phyloP scores from a whole-genome alignment of 2,329 filamentous ascomycete species.

The Metarhizium anisopliae region DNA sequence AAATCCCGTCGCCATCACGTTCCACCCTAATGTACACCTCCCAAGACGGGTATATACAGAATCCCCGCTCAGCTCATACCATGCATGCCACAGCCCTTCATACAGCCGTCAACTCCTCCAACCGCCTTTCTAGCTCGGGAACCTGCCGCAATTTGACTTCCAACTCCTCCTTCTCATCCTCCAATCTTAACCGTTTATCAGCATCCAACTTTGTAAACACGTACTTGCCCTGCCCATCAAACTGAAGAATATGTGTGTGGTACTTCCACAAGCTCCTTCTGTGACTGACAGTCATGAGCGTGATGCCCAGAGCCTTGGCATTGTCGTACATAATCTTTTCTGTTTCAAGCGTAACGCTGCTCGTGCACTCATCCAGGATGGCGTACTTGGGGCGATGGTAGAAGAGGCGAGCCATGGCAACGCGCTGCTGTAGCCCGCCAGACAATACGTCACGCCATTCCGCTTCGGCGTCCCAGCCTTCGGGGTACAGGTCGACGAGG shows the following conservation, averaged over 20 bases:
- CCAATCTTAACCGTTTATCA: slow-evolving; percentile 71
- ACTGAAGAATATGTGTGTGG: slow-evolving; percentile 88
- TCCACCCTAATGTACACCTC: background rate
- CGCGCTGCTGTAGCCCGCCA: slow-evolving; percentile 85
- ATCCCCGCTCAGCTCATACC: background rate
- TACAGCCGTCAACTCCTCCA: slow-evolving; percentile 61
- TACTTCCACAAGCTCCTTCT: slow-evolving; percentile 92
- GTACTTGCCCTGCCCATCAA: slow-evolving; percentile 87
- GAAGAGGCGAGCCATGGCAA: slow-evolving; percentile 92
- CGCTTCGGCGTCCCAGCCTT: slow-evolving; percentile 85
- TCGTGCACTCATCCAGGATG: slow-evolving; percentile 95
- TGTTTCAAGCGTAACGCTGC: slow-evolving; percentile 86
- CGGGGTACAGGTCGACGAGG: slow-evolving; percentile 65
- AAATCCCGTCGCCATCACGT: background rate
- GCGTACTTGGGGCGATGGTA: slow-evolving; percentile 91
- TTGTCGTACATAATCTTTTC: slow-evolving; percentile 97
- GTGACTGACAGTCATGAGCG: slow-evolving; percentile 94
- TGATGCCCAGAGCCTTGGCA: slow-evolving; percentile 83
- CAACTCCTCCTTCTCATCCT: slow-evolving; percentile 94
- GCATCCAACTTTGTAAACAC: slow-evolving; percentile 87
- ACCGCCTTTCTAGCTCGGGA: slow-evolving; percentile 76
- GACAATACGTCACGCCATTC: slow-evolving; percentile 95
- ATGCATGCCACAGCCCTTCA: slow-evolving; percentile 1
- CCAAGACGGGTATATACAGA: background rate
- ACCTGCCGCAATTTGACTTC: slow-evolving; percentile 78